Evolutionary conservation across 352 stramenopile species (phyloP).

Genomic region (Phytopythium oedochilum): DNA sequence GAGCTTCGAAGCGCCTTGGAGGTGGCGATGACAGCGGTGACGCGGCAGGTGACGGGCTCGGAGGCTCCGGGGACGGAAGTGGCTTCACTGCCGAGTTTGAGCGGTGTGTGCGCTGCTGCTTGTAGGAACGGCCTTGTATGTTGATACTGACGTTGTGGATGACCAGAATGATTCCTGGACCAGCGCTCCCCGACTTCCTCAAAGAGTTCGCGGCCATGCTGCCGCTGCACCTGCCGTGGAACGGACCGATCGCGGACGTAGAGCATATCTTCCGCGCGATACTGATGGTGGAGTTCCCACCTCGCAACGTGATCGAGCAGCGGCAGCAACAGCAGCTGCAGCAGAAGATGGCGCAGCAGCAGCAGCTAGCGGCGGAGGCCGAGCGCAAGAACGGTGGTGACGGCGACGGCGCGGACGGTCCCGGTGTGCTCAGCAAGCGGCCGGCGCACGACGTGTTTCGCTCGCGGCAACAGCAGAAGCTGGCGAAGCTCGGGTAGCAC

Average conservation of each 20-base stretch:
- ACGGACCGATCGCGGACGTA: constrained; percentile 81
- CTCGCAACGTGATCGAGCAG: constrained; percentile 63
- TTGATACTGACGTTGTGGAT: neutral
- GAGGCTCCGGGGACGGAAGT: constrained; percentile 12
- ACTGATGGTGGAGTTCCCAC: constrained; percentile 77
- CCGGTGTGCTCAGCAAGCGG: constrained; percentile 72
- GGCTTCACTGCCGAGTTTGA: constrained; percentile 35
- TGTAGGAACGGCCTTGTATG: too few relatives aligned
- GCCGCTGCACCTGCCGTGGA: constrained; percentile 78
- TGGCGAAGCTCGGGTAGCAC: constrained; percentile 68
- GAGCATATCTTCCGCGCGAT: constrained; percentile 85
- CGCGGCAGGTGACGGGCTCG: constrained; percentile 15
- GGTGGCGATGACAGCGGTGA: constrained; percentile 14
- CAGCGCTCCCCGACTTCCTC: constrained; percentile 78
- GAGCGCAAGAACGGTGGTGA: constrained; percentile 35
- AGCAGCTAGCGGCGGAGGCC: constrained; percentile 44
- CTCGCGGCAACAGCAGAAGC: constrained; percentile 79
- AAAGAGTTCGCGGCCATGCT: constrained; percentile 83
- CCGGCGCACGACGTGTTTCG: constrained; percentile 85
- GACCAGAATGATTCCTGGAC: constrained; percentile 58
- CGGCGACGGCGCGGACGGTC: constrained; percentile 21
- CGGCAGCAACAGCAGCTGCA: constrained; percentile 64
- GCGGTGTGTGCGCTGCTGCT: constrained; percentile 17
- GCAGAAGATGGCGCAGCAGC: constrained; percentile 44
- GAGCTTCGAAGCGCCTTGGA: constrained; percentile 23